These are phyloP conservation scores for Draba incana DNA, from an alignment of 345 rosid genomes.

Conservation along the genomic window DNA sequence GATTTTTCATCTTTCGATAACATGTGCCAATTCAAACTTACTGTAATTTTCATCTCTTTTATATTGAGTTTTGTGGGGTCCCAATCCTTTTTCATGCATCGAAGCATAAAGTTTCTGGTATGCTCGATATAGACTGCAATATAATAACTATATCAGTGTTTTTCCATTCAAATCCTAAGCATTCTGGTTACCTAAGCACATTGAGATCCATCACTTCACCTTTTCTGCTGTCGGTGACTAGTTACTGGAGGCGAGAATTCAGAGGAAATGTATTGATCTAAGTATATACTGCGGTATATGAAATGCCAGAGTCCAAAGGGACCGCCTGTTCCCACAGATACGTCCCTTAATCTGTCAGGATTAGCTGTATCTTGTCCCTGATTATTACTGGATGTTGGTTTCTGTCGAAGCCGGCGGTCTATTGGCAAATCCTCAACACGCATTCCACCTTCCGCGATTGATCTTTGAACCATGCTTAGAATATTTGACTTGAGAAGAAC, in stretches of 20 bases:
- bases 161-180: neutral
- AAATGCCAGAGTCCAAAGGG: slow-evolving; percentile 98
- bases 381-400: slow-evolving; percentile 39
- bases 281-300: slow-evolving; percentile 90
- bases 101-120: slow-evolving; percentile 86
- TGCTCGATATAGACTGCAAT: slow-evolving; percentile 87
- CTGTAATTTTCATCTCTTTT: slow-evolving; percentile 93
- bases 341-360: slow-evolving; percentile 56
- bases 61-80: slow-evolving; percentile 95
- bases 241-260: slow-evolving; percentile 86
- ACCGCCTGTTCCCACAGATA: slow-evolving; percentile 76
- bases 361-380: slow-evolving; percentile 43
- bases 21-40: slow-evolving; percentile 33
- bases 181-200: slow-evolving; percentile 10
- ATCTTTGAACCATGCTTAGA: slow-evolving; percentile 84
- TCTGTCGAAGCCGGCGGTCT: slow-evolving; percentile 59
- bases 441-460: slow-evolving; percentile 92
- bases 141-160: slow-evolving; percentile 28
- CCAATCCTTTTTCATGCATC: slow-evolving; percentile 85
- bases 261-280: slow-evolving; percentile 91
- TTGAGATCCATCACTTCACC: slow-evolving; percentile 46
- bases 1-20: neutral
- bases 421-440: slow-evolving; percentile 83
- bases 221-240: slow-evolving; percentile 77
- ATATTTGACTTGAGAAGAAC: slow-evolving; percentile 89